Evolutionary conservation across 257 asterid species (phyloP), one percentile per base, ranked within the genome.

Genomic region (Knoxia roxburghii): DNA sequence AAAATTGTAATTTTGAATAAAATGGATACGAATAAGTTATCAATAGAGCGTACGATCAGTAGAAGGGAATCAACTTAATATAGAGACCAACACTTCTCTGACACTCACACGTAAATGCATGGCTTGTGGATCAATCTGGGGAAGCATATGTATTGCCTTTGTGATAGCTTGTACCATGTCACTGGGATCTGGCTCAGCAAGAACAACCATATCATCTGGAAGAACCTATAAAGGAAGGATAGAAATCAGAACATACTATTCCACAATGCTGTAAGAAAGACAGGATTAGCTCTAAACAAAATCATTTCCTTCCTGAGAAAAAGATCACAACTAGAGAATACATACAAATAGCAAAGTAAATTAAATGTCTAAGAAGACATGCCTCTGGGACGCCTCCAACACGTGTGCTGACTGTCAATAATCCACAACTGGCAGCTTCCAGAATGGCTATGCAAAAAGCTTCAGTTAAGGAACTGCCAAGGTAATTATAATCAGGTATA

Each of bases 371-470:
- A 24, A 53, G 73, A 74, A 74, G 70, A 66, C 95, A 67, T 94
- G 78, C 99, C 97, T 94, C 97, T 56, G 97, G 99, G 77, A 94
- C 99, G 67, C 99, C 99, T 75, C 99, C 97, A 30, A 94, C 99
- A 35, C 95, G 93, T 72, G 99, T 94, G 72, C 96, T 90, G 88
- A 94, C 99, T 61, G 99, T 90, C 83, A 94, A 72, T 79, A 94
- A 75, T 76, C 99, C 99, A 76, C 97, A 90, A 77, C 96, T 94
- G 76, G 97, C 96, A 72, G 97, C 99, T 80, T 94, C 99, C 80
- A 94, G 71, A 77, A 90, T 89, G 72, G 97, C 98, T 72, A 92
- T 92, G 79, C 98, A 91, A 77, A 91, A 91, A 67, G 98, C 98
- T 81, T 94, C 99, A 61, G 96, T 94, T 73, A 94, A 86, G 49